Conservation (phyloP, 2,329 filamentous ascomycete genomes). For the Aaosphaeria arxii region DNA sequence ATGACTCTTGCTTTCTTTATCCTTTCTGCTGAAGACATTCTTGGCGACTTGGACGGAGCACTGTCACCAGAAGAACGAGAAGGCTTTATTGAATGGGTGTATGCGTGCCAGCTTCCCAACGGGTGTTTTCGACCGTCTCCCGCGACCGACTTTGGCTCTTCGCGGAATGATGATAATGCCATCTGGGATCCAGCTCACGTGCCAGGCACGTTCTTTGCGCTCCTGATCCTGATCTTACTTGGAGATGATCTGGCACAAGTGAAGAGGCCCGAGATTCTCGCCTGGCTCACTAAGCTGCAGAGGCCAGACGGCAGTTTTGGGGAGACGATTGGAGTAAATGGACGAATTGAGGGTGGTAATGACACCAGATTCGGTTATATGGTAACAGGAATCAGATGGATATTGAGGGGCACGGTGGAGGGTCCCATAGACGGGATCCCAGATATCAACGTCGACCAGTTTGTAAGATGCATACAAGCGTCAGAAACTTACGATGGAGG, state of each 20-base stretch:
- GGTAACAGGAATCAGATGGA: conserved; percentile 77
- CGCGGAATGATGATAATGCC: conserved; percentile 51
- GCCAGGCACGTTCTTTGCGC: conserved; percentile 84
- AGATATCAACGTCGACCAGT: conserved; percentile 71
- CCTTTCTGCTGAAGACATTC: conserved; percentile 77
- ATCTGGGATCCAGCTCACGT: conserved; percentile 76
- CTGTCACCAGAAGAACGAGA: conserved; percentile 53
- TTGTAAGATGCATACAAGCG: conserved; percentile 68
- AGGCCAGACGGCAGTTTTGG: conserved; percentile 86
- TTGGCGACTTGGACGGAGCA: conserved; percentile 60
- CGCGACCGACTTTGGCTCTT: conserved; percentile 56
- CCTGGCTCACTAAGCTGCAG: conserved; percentile 75
- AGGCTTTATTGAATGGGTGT: conserved; percentile 71
- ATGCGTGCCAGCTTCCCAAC: conserved; percentile 77
- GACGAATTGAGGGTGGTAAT: conserved; percentile 68
- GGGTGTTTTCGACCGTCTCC: conserved; percentile 90
- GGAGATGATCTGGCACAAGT: conserved; percentile 62
- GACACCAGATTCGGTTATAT: conserved; percentile 90
- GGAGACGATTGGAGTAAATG: conserved; percentile 65
- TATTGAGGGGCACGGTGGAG: conserved; percentile 62
- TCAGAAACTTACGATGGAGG: conserved; percentile 81
- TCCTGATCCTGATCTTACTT: conserved; percentile 69
- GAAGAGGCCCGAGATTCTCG: conserved; percentile 62
- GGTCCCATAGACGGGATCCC: conserved; percentile 55
- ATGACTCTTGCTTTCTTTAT: conserved; percentile 89